phyloP scores from a whole-genome alignment of 2,329 filamentous ascomycete species.

The Pseudogymnoascus sp. region DNA sequence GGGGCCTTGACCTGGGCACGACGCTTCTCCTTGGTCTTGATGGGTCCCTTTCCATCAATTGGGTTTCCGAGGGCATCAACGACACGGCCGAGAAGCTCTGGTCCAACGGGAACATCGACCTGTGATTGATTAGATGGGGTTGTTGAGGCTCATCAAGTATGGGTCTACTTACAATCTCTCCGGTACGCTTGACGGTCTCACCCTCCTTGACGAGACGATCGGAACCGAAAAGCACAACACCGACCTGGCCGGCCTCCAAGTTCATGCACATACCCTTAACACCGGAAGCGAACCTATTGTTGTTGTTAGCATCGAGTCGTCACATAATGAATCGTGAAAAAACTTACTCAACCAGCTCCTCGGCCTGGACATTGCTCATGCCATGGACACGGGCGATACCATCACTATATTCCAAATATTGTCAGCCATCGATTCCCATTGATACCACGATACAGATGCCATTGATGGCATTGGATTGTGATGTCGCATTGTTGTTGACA shows the following conservation, averaged over 20 bases:
- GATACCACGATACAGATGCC: slow-evolving; percentile 2
- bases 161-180: slow-evolving; percentile 76
- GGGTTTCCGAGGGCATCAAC: slow-evolving; percentile 98
- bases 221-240: slow-evolving; percentile 99
- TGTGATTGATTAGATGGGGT: slow-evolving; percentile 33
- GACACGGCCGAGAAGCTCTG: slow-evolving; percentile 92
- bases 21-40: slow-evolving; percentile 84
- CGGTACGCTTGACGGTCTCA: slow-evolving; percentile 99
- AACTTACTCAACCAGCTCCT: slow-evolving; percentile 98
- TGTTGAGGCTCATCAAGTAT: not conserved
- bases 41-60: slow-evolving; percentile 97
- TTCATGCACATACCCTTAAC: slow-evolving; percentile 99
- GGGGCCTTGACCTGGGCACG: slow-evolving; percentile 99
- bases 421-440: slow-evolving; percentile 17
- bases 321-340: slow-evolving; percentile 17
- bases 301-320: slow-evolving; percentile 23
- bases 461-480: not conserved
- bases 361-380: slow-evolving; percentile 99
- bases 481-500: slow-evolving; percentile 36
- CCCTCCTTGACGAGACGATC: slow-evolving; percentile 99
- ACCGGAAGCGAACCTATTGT: slow-evolving; percentile 85
- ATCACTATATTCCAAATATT: slow-evolving; percentile 60
- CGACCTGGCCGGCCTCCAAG: slow-evolving; percentile 99
- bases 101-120: slow-evolving; percentile 94
- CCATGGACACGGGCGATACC: slow-evolving; percentile 99